Conservation (phyloP, 495 filamentous ascomycete species). For the Aspergillus baeticus region DNA sequence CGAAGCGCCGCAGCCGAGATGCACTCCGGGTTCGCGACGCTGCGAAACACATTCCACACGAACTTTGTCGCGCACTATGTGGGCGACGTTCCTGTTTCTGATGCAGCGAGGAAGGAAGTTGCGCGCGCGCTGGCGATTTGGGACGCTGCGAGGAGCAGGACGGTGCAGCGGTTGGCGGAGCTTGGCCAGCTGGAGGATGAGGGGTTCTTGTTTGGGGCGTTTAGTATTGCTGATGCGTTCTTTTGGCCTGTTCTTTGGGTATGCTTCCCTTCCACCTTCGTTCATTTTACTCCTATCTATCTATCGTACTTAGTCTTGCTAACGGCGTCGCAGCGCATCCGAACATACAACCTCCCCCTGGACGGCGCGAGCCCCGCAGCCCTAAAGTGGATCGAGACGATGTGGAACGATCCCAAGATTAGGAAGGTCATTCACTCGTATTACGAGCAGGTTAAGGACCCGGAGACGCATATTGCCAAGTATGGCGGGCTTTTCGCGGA, state of each 20-base stretch:
- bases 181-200: conserved; percentile 17
- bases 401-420: conserved; percentile 47
- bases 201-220: conserved; percentile 7
- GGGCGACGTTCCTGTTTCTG: conserved; percentile 29
- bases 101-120: conserved; percentile 28
- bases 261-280: not conserved
- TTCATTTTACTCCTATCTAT: too few species aligned
- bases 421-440: conserved; percentile 31
- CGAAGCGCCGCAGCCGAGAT: conserved; percentile 52
- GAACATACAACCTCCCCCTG: conserved; percentile 43
- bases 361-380: conserved; percentile 34
- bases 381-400: conserved; percentile 43
- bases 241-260: conserved; percentile 11
- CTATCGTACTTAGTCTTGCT: too few species aligned
- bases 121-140: conserved; percentile 17
- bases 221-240: conserved; percentile 11
- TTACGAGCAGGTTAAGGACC: conserved; percentile 37
- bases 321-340: conserved; percentile 34
- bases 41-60: conserved; percentile 43
- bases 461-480: conserved; percentile 32
- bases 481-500: conserved; percentile 44
- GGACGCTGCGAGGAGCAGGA: conserved; percentile 5
- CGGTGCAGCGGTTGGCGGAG: conserved; percentile 22
- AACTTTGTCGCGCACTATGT: conserved; percentile 45
- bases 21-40: conserved; percentile 49